These are phyloP conservation scores for Butyriboletus loyo DNA, from an alignment of 768 basidiomycete species.

Conservation along the genomic window DNA sequence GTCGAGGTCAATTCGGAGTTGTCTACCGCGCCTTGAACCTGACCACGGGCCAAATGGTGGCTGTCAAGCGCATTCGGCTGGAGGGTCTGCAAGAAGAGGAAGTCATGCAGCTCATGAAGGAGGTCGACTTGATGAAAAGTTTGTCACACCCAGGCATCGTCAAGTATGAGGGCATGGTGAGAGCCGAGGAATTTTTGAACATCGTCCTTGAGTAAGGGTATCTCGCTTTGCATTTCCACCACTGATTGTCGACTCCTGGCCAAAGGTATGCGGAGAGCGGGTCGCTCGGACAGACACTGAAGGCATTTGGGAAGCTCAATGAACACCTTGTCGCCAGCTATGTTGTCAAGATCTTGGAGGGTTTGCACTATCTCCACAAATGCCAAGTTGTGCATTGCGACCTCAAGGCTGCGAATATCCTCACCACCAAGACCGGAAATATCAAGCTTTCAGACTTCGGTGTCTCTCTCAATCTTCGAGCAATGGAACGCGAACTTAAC, in stretches of 20 bases:
- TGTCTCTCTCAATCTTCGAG: slow-evolving; percentile 91
- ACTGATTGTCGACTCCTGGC: slow-evolving; percentile 14
- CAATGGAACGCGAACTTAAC: slow-evolving; percentile 81
- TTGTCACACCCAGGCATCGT: slow-evolving; percentile 94
- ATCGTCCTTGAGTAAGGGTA: slow-evolving; percentile 86
- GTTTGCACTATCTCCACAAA: slow-evolving; percentile 87
- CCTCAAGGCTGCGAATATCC: slow-evolving; percentile 96
- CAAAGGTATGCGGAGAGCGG: slow-evolving; percentile 93
- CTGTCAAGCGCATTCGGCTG: slow-evolving; percentile 93
- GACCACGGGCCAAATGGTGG: slow-evolving; percentile 95
- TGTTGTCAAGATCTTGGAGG: slow-evolving; percentile 95
- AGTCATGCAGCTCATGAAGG: slow-evolving; percentile 86
- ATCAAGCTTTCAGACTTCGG: slow-evolving; percentile 98
- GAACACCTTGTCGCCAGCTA: slow-evolving; percentile 90
- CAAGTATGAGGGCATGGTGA: slow-evolving; percentile 94
- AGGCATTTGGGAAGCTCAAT: slow-evolving; percentile 90
- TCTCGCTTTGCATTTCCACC: not conserved
- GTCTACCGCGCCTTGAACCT: slow-evolving; percentile 94
- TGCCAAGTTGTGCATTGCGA: slow-evolving; percentile 95
- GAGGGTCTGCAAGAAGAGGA: slow-evolving; percentile 91
- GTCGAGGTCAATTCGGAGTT: slow-evolving; percentile 93
- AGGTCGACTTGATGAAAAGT: slow-evolving; percentile 90
- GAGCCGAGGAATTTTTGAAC: slow-evolving; percentile 84
- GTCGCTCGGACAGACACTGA: slow-evolving; percentile 88
- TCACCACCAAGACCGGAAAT: slow-evolving; percentile 98